A percentile compares a stretch with the other conserved stretches of the same genome.
phyloP scores from a whole-genome alignment of 768 basidiomycete genomes.

The Leccinellum rugosiceps region DNA sequence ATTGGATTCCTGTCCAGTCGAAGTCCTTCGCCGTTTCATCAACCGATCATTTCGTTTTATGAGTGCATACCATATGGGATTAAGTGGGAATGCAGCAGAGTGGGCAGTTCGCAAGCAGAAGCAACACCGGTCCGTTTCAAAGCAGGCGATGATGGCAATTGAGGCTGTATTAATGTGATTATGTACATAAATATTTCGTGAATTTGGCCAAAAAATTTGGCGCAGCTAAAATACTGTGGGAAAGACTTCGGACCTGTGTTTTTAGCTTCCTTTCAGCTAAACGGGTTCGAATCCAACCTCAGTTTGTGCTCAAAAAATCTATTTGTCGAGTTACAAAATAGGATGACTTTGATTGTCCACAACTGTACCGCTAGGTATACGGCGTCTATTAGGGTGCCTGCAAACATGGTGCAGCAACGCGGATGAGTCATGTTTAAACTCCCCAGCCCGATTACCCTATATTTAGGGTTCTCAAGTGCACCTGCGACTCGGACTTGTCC shows the following conservation, averaged over 20 bases:
- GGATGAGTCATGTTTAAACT: too few relatives aligned
- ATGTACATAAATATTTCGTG: neutral
- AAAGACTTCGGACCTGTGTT: neutral
- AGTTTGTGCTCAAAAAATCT: neutral
- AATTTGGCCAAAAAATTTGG: slow-evolving; percentile 2
- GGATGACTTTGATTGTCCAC: neutral
- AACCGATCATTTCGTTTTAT: slow-evolving; percentile 36
- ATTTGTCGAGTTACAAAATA: too few relatives aligned
- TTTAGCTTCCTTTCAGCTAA: neutral
- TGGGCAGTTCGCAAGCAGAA: slow-evolving; percentile 34
- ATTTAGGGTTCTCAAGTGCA: too few relatives aligned
- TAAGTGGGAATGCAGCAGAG: slow-evolving; percentile 36
- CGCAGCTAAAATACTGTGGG: neutral
- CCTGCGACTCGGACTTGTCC: too few relatives aligned
- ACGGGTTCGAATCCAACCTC: neutral
- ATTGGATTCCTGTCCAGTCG: neutral
- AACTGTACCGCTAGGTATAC: neutral
- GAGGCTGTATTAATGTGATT: neutral
- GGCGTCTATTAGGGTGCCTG: too few relatives aligned
- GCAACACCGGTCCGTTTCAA: slow-evolving; percentile 12
- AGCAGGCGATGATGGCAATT: slow-evolving; percentile 4
- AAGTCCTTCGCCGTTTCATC: slow-evolving; percentile 36
- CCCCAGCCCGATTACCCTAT: too few relatives aligned
- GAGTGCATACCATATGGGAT: slow-evolving; percentile 33
- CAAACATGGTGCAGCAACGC: too few relatives aligned